phyloP scores from a whole-genome alignment of 2,329 filamentous ascomycete species.

The Monosporascus sp. region DNA sequence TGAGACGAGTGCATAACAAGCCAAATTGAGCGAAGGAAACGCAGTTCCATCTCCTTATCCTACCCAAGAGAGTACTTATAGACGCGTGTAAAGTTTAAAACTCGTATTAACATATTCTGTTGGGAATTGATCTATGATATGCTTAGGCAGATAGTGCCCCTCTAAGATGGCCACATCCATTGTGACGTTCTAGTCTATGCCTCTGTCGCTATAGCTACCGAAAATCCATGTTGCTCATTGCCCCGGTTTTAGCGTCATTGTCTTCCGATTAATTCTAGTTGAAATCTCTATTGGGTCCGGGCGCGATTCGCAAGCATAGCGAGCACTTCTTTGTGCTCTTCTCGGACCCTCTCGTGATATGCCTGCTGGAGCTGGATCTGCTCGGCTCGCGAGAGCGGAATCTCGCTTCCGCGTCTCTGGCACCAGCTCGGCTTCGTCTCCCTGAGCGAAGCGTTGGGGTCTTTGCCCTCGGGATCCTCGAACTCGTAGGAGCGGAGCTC shows the following conservation, averaged over 20 bases:
- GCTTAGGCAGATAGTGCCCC: too few relatives aligned
- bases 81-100: too few relatives aligned
- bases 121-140: too few relatives aligned
- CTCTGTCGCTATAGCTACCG: too few relatives aligned
- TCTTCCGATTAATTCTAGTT: background rate
- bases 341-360: constrained; percentile 29
- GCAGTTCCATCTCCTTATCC: too few relatives aligned
- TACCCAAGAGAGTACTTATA: too few relatives aligned
- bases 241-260: too few relatives aligned
- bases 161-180: too few relatives aligned
- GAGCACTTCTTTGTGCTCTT: constrained; percentile 8
- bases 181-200: too few relatives aligned
- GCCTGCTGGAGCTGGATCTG: constrained; percentile 38
- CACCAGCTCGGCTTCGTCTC: constrained; percentile 47
- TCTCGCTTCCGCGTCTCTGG: constrained; percentile 35
- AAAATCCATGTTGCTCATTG: constrained; percentile 5
- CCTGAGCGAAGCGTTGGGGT: constrained; percentile 40
- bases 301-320: background rate
- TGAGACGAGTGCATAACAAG: too few relatives aligned
- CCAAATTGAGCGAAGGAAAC: too few relatives aligned
- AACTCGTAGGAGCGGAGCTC: constrained; percentile 68
- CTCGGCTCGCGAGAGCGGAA: constrained; percentile 40
- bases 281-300: background rate
- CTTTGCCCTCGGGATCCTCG: constrained; percentile 42
- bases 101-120: too few relatives aligned